Conservation (phyloP, 78 protist species). For the Emiliania huxleyi region DNA sequence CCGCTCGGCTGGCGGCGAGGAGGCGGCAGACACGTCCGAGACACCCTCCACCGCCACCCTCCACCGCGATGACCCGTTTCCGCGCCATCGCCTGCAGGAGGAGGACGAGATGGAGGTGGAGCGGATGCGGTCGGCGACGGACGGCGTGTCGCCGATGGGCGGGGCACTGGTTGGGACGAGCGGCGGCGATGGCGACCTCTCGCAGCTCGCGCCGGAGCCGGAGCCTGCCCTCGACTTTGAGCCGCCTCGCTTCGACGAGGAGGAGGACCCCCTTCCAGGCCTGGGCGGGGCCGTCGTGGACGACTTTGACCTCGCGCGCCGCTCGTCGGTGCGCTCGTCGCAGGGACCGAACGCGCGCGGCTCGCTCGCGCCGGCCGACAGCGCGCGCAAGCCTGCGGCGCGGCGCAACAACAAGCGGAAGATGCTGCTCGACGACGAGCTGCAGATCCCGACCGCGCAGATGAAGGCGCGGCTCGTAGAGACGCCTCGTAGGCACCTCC, state of each 20-base stretch:
- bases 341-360: not conserved
- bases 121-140: not conserved
- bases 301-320: not conserved
- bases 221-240: not conserved
- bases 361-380: not conserved
- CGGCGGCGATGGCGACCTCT: not conserved
- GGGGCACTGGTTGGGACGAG: not conserved
- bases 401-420: not conserved
- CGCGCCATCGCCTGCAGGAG: too few species aligned
- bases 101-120: not conserved
- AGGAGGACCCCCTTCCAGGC: not conserved
- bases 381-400: not conserved
- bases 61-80: too few species aligned
- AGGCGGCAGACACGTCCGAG: not conserved
- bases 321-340: not conserved
- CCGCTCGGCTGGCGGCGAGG: not conserved
- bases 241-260: not conserved
- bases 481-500: too few species aligned
- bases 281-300: not conserved
- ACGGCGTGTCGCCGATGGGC: not conserved
- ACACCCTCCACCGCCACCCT: too few species aligned
- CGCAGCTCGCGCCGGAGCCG: not conserved
- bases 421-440: not conserved
- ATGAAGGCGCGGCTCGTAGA: too few species aligned
- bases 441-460: not conserved